These are phyloP conservation scores for Knoxdaviesia proteae DNA, from an alignment of 2,329 filamentous ascomycete species.

Conservation along the genomic window DNA sequence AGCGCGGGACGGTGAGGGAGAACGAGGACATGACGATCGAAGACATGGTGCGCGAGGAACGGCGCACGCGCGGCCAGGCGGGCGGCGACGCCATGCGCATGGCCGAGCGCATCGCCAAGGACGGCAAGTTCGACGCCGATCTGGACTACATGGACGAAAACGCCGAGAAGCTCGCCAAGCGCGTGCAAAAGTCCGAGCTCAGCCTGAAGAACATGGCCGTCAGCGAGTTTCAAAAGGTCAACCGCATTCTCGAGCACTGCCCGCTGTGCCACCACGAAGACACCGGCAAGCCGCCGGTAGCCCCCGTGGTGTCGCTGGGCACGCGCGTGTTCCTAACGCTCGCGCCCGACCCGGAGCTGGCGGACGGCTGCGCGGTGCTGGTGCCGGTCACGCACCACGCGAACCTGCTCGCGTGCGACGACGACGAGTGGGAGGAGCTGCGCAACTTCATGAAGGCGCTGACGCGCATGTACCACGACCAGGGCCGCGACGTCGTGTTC, in stretches of 20 bases:
- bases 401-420: conserved; percentile 92
- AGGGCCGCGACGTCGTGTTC: conserved; percentile 81
- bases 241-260: conserved; percentile 66
- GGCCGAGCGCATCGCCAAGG: conserved; percentile 85
- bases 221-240: conserved; percentile 74
- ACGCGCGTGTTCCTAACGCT: conserved; percentile 78
- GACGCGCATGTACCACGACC: conserved; percentile 82
- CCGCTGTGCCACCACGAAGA: conserved; percentile 89
- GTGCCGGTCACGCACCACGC: conserved; percentile 70
- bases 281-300: conserved; percentile 47
- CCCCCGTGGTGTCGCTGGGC: conserved; percentile 67
- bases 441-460: conserved; percentile 98
- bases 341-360: conserved; percentile 73
- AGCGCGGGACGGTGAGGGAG: conserved; percentile 67
- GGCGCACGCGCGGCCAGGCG: conserved; percentile 55
- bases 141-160: conserved; percentile 98
- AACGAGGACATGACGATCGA: conserved; percentile 93
- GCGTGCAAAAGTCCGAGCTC: conserved; percentile 70
- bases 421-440: conserved; percentile 98
- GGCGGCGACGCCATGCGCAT: conserved; percentile 67
- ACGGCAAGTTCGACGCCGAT: conserved; percentile 74
- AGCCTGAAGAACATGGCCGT: conserved; percentile 79
- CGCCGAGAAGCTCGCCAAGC: conserved; percentile 67
- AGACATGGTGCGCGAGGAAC: conserved; percentile 92
- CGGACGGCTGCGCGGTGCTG: conserved; percentile 65